Evolutionary conservation across 345 rosid species (phyloP), one percentile per base, ranked within the genome.

Genomic region (Balakata baccata): DNA sequence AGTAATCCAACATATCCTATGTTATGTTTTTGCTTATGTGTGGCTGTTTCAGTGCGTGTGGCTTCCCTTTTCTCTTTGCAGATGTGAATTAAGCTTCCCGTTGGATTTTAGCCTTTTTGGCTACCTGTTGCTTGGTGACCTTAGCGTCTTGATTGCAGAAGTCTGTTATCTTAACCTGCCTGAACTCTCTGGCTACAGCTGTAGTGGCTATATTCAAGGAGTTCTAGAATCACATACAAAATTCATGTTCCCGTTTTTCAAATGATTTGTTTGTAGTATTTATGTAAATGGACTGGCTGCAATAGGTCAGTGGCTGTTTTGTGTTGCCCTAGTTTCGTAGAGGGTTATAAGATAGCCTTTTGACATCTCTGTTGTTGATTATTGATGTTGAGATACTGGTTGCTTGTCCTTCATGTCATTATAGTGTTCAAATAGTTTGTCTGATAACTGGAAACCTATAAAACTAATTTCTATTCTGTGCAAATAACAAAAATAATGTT

Each of bases 1-100:
- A 83, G 98, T 88, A 64, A 25, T 70, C 53, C 38, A 20, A 50
- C 29, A 9, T 53, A 51, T 23, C 12, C 60, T 69, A n/a, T 20
- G 13, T 39, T 66, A 54, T 11, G 22, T 16, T 46, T 46, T 41
- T 57, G 59, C 17, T 22, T 14, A 37, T n/a, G n/a, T 51, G 18
- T 13, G 60, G 13, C 52, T 63, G 29, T 52, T 34, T 68, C 34
- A 34, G 4, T 4, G n/a, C 39, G 23, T 56, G 64, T 38, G 29
- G 38, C n/a, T 11, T 22, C 41, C 11, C 16, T 65, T 41, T 39
- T 12, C 9, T 50, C 45, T 46, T 65, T 45, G 9, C 53, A 41
- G 17, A 37, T 34, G 18, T 63, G 11, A 63, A 38, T 63, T 38
- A 11, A 63, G 47, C 12, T 38, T 63, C 39, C 47, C 1, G 29